Base-by-base conservation (phyloP, 2,329 filamentous ascomycete genomes). In the Aspergillus chevalieri region DNA sequence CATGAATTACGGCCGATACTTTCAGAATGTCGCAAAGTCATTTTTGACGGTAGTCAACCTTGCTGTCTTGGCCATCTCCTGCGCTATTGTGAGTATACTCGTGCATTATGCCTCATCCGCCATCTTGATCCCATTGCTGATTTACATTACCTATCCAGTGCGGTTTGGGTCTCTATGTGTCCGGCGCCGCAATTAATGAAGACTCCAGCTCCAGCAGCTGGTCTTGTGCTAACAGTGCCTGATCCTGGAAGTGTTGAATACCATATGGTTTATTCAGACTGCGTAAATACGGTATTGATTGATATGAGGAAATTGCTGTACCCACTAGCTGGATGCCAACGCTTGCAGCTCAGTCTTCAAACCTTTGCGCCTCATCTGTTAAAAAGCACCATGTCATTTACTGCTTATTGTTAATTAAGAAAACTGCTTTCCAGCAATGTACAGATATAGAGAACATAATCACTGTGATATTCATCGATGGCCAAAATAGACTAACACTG, bases 1-100 rank as follows among this genome's bases (percentile, higher is more conserved):
- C 49, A 66, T 81, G 54, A 73, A 80, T 57, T 64, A 66, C 41
- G 73, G 69, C 1, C 55, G 59, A 3, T 71, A 64, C 58, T 70
- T 71, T 42, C 60, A 64, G 17, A 66, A 63, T 15, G 63, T 58
- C 52, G 65, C 65, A 41, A 79, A 78, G 57, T 72, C 69, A 19
- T 39, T 60, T 3, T 57, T 78, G 10, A 72, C 71, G 1, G 46
- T 71, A 2, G 10, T 76, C 22, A 79, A 79, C 52, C 46, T 64
- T 1, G 28, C 67, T 0, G 67, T 77, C 9, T 63, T 78, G 19
- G 50, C 44, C 17, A 58, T 66, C 28, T 67, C 65, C 12, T 59
- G 52, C 34, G 52, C 56, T 28, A 62, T 64, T 42, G 62, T 65
- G 36, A 39, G 36, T 39, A 30, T 26, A 26, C 24, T 26, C 24